Percentiles rank a stretch among this genome's conserved stretches.
These are phyloP conservation scores for Apiotrichum sp. DNA, from an alignment of 1,284 basidiomycete species.

Conservation along the genomic window DNA sequence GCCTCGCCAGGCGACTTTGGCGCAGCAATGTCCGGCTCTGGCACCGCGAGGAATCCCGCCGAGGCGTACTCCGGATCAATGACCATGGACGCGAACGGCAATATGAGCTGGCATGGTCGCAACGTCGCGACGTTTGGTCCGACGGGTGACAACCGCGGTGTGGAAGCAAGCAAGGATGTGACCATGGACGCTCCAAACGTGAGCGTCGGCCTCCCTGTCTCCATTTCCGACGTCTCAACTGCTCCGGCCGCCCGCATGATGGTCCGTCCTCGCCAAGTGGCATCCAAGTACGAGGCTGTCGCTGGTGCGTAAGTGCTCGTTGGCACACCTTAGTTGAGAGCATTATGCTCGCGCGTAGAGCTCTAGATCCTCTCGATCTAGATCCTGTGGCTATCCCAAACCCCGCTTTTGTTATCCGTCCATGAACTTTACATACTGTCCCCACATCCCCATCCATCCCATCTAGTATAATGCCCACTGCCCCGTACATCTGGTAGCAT, in stretches of 20 bases:
- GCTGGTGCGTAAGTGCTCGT: neutral
- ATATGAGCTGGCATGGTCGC: neutral
- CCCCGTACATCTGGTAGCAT: neutral
- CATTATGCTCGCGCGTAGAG: too few relatives aligned
- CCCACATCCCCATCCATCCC: slow-evolving; percentile 1
- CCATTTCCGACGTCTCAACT: neutral
- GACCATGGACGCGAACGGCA: neutral
- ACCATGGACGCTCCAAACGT: neutral
- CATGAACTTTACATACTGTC: too few relatives aligned
- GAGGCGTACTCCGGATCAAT: neutral
- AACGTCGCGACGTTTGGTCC: neutral
- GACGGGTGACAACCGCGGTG: neutral
- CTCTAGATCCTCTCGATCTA: too few relatives aligned
- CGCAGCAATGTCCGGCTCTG: neutral
- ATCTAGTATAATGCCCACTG: neutral
- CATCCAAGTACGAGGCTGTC: neutral
- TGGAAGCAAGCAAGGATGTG: neutral
- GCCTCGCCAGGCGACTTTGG: neutral
- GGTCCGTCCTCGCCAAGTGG: neutral
- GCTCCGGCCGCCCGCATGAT: neutral
- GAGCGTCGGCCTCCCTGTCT: neutral
- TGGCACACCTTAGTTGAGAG: neutral
- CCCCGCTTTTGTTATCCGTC: too few relatives aligned
- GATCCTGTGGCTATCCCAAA: too few relatives aligned
- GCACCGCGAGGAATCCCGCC: neutral